phyloP scores from a whole-genome alignment of 306 rosid species.

The Echinosophora koreensis region DNA sequence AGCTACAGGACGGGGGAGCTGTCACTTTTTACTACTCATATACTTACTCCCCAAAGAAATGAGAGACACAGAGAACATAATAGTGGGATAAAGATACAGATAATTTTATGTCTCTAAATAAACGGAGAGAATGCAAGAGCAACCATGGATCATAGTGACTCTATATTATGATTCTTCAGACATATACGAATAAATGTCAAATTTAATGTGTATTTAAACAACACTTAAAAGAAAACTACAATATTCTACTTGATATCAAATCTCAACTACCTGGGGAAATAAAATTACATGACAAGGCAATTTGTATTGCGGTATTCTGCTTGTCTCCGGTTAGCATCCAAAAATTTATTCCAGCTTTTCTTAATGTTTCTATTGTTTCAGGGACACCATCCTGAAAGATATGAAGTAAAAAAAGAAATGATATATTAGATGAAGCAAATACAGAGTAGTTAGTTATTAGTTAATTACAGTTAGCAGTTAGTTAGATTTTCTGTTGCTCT shows the following conservation, averaged over 20 bases:
- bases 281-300: constrained; percentile 96
- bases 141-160: constrained; percentile 38
- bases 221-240: constrained; percentile 31
- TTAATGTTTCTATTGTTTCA: constrained; percentile 87
- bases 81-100: constrained; percentile 19
- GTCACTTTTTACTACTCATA: constrained; percentile 20
- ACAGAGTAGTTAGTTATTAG: too few species aligned
- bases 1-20: too few species aligned
- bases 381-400: constrained; percentile 94
- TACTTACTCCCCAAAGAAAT: constrained; percentile 38
- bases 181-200: neutral
- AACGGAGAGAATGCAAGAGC: constrained; percentile 18
- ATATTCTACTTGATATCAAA: constrained; percentile 41
- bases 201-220: constrained; percentile 23
- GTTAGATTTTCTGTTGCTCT: too few species aligned
- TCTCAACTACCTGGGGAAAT: constrained; percentile 86
- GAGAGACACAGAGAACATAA: constrained; percentile 30
- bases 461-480: too few species aligned
- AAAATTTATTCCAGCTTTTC: constrained; percentile 99
- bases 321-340: constrained; percentile 99
- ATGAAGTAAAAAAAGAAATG: constrained; percentile 36
- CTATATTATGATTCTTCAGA: constrained; percentile 13
- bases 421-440: too few species aligned
- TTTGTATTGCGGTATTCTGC: constrained; percentile 95
- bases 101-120: neutral